These are phyloP conservation scores for Serendipita sp. DNA, from an alignment of 768 basidiomycete genomes.

Conservation along the genomic window DNA sequence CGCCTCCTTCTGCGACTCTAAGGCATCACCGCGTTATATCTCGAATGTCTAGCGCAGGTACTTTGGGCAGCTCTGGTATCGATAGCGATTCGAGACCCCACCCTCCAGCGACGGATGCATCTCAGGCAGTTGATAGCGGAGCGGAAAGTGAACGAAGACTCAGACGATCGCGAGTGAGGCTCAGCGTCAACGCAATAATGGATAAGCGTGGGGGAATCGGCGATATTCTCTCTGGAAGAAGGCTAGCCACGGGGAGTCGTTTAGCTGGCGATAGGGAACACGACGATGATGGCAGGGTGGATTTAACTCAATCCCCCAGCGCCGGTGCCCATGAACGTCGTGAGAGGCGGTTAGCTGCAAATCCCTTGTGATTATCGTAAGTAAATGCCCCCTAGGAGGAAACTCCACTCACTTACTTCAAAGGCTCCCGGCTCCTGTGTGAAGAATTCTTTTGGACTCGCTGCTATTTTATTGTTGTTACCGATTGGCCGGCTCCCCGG, in stretches of 20 bases:
- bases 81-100: neutral
- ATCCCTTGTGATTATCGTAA: no score
- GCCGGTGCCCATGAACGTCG: neutral
- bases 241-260: neutral
- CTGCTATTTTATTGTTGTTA: no score
- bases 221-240: neutral
- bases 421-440: no score
- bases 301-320: neutral
- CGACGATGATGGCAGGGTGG: neutral
- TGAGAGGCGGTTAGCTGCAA: neutral
- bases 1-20: neutral
- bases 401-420: no score
- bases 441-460: no score
- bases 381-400: no score
- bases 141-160: neutral
- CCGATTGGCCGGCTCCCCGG: no score
- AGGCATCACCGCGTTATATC: neutral
- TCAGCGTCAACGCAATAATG: neutral
- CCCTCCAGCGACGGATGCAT: neutral
- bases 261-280: neutral
- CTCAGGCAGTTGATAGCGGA: neutral
- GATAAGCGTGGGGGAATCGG: neutral
- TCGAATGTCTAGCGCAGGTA: neutral
- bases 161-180: neutral
- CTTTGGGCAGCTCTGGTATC: neutral